Conservation (phyloP, 208 protist genomes). For the Trypanosoma cruzi region DNA sequence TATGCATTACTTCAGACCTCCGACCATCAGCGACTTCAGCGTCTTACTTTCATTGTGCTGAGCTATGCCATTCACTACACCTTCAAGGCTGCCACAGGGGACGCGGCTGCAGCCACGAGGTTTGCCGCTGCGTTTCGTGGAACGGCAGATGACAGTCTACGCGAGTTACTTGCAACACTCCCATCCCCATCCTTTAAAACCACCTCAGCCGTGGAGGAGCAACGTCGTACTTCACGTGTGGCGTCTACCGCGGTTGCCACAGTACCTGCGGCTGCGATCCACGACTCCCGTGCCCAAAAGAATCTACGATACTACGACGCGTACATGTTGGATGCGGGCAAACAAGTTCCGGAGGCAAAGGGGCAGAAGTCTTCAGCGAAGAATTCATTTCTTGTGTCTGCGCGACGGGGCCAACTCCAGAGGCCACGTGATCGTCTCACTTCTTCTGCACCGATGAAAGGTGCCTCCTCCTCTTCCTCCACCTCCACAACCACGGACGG, state of each 20-base stretch:
- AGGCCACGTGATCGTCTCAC: neutral
- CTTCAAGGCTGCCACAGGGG: constrained; percentile 13
- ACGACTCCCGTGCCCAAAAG: neutral
- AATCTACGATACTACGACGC: constrained; percentile 4
- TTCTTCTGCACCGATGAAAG: neutral
- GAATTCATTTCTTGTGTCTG: neutral
- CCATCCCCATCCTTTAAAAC: too few species aligned
- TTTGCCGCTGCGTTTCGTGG: constrained; percentile 1
- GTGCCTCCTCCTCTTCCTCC: too few species aligned
- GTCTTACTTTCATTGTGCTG: constrained; percentile 23
- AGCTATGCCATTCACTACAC: constrained; percentile 27
- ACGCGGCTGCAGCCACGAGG: neutral
- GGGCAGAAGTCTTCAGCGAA: neutral
- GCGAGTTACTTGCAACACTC: too few species aligned
- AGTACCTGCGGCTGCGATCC: neutral
- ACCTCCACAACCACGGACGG: too few species aligned
- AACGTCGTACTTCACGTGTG: too few species aligned
- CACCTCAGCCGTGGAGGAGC: too few species aligned
- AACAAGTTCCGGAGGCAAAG: neutral
- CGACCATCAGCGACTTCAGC: neutral
- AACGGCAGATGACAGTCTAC: neutral
- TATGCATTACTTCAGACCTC: neutral
- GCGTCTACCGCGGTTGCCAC: too few species aligned
- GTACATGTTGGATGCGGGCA: neutral
- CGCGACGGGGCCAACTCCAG: neutral